These are phyloP conservation scores for Echites panduratus DNA, from an alignment of 257 asterid species.

Conservation along the genomic window DNA sequence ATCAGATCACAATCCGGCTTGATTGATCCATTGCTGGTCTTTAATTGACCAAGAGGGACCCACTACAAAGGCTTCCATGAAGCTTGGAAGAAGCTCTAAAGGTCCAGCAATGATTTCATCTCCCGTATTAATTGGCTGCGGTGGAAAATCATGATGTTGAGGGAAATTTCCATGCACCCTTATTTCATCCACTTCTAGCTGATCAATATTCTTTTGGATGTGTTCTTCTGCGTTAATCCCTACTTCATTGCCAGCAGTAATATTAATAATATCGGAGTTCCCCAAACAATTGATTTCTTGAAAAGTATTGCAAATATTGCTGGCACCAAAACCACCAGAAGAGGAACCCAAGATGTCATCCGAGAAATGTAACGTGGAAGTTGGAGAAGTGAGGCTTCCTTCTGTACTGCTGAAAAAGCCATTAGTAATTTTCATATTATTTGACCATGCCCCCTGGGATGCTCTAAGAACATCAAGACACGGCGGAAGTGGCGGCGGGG, in stretches of 20 bases:
- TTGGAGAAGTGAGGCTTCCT: constrained; percentile 11
- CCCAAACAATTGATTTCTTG: background rate
- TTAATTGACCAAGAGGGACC: background rate
- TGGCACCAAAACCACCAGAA: background rate
- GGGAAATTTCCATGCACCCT: background rate
- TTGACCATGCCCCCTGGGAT: constrained; percentile 37
- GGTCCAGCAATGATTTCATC: background rate
- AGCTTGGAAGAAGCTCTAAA: constrained; percentile 14
- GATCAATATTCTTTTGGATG: background rate
- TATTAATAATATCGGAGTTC: background rate
- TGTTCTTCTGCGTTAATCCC: background rate
- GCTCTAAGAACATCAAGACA: constrained; percentile 50
- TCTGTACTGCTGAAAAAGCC: constrained; percentile 10
- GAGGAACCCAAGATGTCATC: constrained; percentile 9
- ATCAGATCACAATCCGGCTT: background rate
- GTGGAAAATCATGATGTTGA: background rate
- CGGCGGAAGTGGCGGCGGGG: background rate
- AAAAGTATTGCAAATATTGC: background rate
- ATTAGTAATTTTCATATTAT: background rate
- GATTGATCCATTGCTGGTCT: background rate
- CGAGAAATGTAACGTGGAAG: constrained; percentile 5
- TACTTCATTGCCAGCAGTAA: background rate
- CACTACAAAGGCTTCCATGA: constrained; percentile 8
- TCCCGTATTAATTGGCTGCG: background rate
- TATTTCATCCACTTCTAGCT: background rate